These are phyloP conservation scores for Oenanthe sinensis DNA, from an alignment of 129 eudicot species.

Conservation along the genomic window DNA sequence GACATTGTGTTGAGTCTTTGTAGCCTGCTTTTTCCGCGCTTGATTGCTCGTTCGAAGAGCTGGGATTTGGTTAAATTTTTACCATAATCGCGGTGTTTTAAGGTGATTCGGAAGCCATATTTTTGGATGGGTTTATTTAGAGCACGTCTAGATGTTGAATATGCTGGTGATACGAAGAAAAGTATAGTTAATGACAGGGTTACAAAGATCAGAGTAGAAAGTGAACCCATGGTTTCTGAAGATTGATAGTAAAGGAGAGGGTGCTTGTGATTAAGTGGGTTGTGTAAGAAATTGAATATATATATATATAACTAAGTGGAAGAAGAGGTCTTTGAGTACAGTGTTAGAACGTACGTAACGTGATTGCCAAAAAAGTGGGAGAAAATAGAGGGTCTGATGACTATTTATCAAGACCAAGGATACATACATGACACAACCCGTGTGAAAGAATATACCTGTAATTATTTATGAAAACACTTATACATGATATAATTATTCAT, in stretches of 20 bases:
- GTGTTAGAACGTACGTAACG: slow-evolving; percentile 2
- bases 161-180: slow-evolving; percentile 20
- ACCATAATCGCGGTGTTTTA: slow-evolving; percentile 67
- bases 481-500: no score
- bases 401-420: slow-evolving; percentile 5
- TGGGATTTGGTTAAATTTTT: slow-evolving; percentile 63
- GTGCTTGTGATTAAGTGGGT: background rate
- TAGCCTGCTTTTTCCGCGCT: slow-evolving; percentile 45
- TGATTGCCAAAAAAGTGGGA: background rate
- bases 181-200: slow-evolving; percentile 2
- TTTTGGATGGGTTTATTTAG: background rate
- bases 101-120: slow-evolving; percentile 36
- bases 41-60: slow-evolving; percentile 56
- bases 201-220: background rate
- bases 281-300: background rate
- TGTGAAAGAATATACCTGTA: background rate
- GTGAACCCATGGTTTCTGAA: background rate
- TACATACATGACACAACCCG: background rate
- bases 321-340: background rate
- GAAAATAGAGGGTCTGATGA: slow-evolving; percentile 4
- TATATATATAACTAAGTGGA: background rate
- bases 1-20: slow-evolving; percentile 31
- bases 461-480: no score
- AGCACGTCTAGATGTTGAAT: slow-evolving; percentile 51
- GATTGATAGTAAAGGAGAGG: background rate